A percentile compares a stretch with the other conserved stretches of the same genome.
Conservation (phyloP, 2,329 filamentous ascomycete species). For the Cytospora schulzeri region DNA sequence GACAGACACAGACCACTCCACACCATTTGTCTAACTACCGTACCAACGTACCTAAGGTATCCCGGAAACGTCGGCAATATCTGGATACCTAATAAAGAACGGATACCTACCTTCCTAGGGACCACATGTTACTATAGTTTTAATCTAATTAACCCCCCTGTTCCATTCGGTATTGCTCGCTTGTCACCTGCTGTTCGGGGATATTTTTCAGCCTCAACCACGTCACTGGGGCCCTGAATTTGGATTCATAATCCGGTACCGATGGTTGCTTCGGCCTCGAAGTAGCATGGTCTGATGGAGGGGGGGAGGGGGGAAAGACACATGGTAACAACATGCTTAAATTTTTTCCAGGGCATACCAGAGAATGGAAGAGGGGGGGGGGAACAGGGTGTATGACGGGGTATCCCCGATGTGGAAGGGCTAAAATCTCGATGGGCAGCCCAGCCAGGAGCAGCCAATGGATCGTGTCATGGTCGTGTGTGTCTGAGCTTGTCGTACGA, state of each 20-base stretch:
- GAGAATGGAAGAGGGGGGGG: too few species aligned
- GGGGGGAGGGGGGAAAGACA: too few species aligned
- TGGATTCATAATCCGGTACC: neutral
- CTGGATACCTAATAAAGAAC: neutral
- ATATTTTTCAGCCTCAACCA: conserved; percentile 5
- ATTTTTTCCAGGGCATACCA: neutral
- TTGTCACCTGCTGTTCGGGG: neutral
- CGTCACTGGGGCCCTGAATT: neutral
- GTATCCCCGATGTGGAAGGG: neutral
- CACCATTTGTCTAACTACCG: too few species aligned
- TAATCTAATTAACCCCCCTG: neutral
- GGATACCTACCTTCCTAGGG: neutral
- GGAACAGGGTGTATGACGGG: neutral
- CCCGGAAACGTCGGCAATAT: neutral
- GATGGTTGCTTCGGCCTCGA: too few species aligned
- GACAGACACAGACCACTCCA: too few species aligned
- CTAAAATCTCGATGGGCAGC: neutral
- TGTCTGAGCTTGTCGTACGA: conserved; percentile 13
- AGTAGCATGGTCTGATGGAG: too few species aligned
- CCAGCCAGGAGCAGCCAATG: neutral
- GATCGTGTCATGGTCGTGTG: neutral
- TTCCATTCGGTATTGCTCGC: neutral
- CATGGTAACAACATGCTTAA: too few species aligned
- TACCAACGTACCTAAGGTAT: neutral
- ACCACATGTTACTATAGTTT: too few species aligned